phyloP scores from a whole-genome alignment of 345 rosid species.

The Erysimum cheiranthoides region DNA sequence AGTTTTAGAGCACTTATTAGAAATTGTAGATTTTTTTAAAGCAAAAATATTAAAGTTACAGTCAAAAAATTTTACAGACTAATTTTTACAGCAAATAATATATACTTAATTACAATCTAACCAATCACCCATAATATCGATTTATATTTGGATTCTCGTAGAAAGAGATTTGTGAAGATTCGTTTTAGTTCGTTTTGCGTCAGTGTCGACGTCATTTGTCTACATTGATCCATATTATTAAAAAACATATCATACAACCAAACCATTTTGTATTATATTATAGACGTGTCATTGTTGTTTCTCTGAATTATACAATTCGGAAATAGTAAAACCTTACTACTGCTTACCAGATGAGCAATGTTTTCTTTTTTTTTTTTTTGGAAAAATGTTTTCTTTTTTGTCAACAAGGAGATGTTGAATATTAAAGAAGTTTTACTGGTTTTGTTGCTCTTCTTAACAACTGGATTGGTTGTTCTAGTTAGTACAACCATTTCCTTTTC shows the following conservation, averaged over 20 bases:
- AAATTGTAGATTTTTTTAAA: too few species aligned
- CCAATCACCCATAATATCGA: too few species aligned
- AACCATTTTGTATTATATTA: background rate
- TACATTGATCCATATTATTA: constrained; percentile 13
- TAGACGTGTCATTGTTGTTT: background rate
- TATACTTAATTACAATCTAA: too few species aligned
- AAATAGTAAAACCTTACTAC: background rate
- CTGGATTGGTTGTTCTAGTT: background rate
- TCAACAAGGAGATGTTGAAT: background rate
- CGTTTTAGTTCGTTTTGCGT: constrained; percentile 33
- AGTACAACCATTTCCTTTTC: background rate
- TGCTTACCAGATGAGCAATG: background rate
- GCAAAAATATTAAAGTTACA: too few species aligned
- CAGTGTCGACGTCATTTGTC: constrained; percentile 38
- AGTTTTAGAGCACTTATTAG: too few species aligned
- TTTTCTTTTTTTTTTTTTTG: background rate
- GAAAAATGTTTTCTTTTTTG: background rate
- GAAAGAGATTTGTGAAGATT: constrained; percentile 28
- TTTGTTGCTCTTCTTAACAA: too few species aligned
- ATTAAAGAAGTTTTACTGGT: background rate
- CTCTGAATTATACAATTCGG: background rate
- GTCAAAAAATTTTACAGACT: too few species aligned
- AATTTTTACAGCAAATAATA: too few species aligned
- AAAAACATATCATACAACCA: background rate
- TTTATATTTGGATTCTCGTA: constrained; percentile 24